phyloP scores from a whole-genome alignment of 139 green algal species.

The Chara braunii region DNA sequence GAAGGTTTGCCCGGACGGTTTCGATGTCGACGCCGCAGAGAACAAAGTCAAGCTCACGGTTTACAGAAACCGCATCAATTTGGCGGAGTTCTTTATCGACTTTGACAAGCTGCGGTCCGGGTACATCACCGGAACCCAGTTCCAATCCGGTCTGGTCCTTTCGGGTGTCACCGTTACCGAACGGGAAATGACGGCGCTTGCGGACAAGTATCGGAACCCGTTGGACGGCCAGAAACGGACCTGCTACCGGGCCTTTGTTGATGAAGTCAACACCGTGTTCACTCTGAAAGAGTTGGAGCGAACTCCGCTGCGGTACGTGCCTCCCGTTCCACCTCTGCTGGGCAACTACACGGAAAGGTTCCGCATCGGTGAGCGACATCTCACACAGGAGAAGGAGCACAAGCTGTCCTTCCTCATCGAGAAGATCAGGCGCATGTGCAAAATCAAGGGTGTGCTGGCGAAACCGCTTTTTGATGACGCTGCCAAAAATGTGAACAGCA shows the following conservation, averaged over 20 bases:
- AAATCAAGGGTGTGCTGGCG: slow-evolving; percentile 28
- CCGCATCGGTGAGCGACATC: neutral
- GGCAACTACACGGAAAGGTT: neutral
- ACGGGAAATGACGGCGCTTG: slow-evolving; percentile 8
- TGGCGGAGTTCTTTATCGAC: slow-evolving; percentile 43
- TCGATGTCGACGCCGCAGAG: neutral
- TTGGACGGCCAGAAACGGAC: neutral
- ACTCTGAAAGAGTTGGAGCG: slow-evolving; percentile 24
- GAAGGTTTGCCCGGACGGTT: slow-evolving; percentile 1
- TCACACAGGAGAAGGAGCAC: slow-evolving; percentile 19
- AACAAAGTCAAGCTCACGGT: slow-evolving; percentile 34
- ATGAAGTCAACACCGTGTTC: slow-evolving; percentile 30
- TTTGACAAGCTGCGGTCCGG: slow-evolving; percentile 38
- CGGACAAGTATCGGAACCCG: slow-evolving; percentile 5
- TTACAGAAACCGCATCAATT: slow-evolving; percentile 44
- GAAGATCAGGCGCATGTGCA: neutral
- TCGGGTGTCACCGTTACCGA: slow-evolving; percentile 1
- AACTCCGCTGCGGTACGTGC: slow-evolving; percentile 6
- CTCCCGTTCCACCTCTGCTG: neutral
- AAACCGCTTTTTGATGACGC: slow-evolving; percentile 44
- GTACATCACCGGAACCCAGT: slow-evolving; percentile 23
- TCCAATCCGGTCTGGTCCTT: slow-evolving; percentile 13
- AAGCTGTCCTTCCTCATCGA: slow-evolving; percentile 11
- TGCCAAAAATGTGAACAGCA: slow-evolving; percentile 21
- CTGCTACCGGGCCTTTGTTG: slow-evolving; percentile 16